phyloP scores from a whole-genome alignment of 2,329 filamentous ascomycete species.

The Colletotrichum sp. region DNA sequence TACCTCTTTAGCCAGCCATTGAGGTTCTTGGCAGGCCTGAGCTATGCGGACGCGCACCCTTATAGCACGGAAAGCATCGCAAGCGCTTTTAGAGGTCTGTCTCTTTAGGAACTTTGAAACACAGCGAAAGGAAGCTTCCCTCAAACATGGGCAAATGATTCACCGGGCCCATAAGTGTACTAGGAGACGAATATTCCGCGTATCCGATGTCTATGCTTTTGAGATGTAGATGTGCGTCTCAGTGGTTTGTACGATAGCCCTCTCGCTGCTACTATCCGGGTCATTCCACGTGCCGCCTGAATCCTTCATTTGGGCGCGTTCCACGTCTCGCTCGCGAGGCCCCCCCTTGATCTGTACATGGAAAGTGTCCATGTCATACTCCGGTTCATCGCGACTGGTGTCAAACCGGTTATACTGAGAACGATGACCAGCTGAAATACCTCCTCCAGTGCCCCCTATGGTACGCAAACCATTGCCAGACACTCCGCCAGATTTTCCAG shows the following conservation, averaged over 20 bases:
- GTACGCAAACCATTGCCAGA: background rate
- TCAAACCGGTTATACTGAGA: slow-evolving; percentile 1
- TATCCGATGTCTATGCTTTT: background rate
- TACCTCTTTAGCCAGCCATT: background rate
- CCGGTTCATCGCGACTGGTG: background rate
- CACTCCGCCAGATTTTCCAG: background rate
- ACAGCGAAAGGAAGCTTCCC: background rate
- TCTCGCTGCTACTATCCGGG: background rate
- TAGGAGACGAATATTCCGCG: background rate
- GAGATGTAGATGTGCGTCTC: background rate
- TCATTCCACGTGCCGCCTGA: background rate
- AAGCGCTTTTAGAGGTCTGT: background rate
- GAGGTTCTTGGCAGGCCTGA: background rate
- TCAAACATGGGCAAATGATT: background rate
- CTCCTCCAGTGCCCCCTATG: background rate
- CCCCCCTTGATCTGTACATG: background rate
- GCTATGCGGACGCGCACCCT: background rate
- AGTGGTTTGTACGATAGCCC: background rate
- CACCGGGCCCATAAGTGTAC: background rate
- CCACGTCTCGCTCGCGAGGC: background rate
- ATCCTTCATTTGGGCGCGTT: background rate
- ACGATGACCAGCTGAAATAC: background rate
- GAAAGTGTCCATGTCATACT: background rate
- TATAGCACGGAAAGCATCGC: background rate
- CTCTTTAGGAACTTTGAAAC: background rate